Conservation (phyloP, 331 rosid genomes). For the Malus hybrid region DNA sequence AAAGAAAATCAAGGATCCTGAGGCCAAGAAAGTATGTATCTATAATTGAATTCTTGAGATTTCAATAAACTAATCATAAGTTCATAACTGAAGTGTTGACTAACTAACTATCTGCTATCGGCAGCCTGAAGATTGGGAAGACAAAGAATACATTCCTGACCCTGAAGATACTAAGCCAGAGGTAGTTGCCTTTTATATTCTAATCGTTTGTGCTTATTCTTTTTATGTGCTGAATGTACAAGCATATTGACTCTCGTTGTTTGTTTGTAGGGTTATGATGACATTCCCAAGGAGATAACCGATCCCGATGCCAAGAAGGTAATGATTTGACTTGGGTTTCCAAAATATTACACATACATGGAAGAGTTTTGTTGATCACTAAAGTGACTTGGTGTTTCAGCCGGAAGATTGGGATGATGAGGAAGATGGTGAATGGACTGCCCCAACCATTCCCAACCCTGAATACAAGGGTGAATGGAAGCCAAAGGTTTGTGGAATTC, state of each 20-base stretch:
- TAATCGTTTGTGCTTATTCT: background rate
- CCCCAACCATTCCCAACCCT: conserved; percentile 94
- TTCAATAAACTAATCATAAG: background rate
- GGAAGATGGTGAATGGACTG: conserved; percentile 99
- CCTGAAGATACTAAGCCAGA: conserved; percentile 98
- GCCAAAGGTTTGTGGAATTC: conserved; percentile 63
- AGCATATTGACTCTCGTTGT: conserved; percentile 12
- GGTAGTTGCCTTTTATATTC: conserved; percentile 26
- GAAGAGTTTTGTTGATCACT: conserved; percentile 9
- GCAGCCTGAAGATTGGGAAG: conserved; percentile 99
- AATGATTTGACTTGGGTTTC: background rate
- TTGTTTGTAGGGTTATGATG: conserved; percentile 76
- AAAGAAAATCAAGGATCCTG: conserved; percentile 89
- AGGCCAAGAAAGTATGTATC: conserved; percentile 68
- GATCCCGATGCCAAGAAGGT: conserved; percentile 98
- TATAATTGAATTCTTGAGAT: background rate
- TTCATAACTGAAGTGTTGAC: background rate
- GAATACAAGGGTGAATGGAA: conserved; percentile 98
- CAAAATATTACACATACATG: background rate
- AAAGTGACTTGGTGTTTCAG: conserved; percentile 35
- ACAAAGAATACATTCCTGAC: conserved; percentile 83
- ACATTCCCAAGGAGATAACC: conserved; percentile 70
- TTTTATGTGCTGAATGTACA: background rate
- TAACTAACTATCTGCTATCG: conserved; percentile 2
- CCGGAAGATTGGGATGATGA: conserved; percentile 99